Percentiles rank a stretch among this genome's conserved stretches.
Conservation (phyloP, 2,329 filamentous ascomycete genomes). For the Scortechinia acanthostroma region DNA sequence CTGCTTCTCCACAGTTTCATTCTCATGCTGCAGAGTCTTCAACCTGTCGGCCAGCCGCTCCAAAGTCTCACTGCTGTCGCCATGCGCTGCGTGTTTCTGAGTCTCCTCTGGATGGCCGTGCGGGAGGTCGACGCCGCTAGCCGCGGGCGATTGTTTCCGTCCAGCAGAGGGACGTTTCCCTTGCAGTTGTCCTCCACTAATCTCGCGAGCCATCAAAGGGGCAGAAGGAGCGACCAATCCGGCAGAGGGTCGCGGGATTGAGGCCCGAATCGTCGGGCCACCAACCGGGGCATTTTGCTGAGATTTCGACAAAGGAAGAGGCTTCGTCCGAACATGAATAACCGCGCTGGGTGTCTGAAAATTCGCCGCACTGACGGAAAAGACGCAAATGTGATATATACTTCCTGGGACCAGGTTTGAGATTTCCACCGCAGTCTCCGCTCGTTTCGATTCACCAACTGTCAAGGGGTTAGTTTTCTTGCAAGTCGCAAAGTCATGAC, state of each 20-base stretch:
- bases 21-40: slow-evolving; percentile 1
- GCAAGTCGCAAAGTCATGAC: not conserved
- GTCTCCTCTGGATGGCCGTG: not conserved
- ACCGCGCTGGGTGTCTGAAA: not conserved
- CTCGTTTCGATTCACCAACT: not conserved
- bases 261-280: not conserved
- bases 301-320: not conserved
- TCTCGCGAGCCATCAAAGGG: not conserved
- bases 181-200: not conserved
- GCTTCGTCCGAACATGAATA: not conserved
- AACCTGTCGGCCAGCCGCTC: not conserved
- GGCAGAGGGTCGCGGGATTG: not conserved
- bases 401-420: not conserved
- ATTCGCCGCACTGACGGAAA: slow-evolving; percentile 2
- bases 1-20: not conserved
- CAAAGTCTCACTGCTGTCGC: not conserved
- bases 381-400: slow-evolving; percentile 1
- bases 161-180: not conserved
- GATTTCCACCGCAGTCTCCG: not conserved
- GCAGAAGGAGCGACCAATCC: not conserved
- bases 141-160: not conserved
- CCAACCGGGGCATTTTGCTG: not conserved
- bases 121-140: not conserved
- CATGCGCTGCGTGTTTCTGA: not conserved
- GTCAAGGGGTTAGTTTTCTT: not conserved